Evolutionary conservation across 768 basidiomycete species (phyloP), one percentile per base, ranked within the genome.

Genomic region (Steccherinum ochraceum): DNA sequence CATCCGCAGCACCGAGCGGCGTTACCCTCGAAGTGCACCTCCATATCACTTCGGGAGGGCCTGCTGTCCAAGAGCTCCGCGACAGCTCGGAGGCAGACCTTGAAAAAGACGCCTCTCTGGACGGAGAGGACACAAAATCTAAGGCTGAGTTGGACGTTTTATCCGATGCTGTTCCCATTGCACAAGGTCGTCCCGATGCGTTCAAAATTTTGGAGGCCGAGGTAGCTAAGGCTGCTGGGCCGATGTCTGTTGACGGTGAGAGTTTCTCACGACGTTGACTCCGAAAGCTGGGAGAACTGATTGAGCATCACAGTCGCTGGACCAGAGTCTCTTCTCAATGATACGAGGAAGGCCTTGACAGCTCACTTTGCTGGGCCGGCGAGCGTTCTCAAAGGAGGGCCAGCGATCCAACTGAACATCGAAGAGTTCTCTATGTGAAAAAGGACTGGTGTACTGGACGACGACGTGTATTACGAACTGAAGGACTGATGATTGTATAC

Each of bases 171-270:
- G 7, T 35, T 16, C 7, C 16, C 16, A 35, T 35, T 16, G 16
- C 30, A 16, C 7, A 35, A 7, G 30, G 30, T 7, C 30, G 30
- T 7, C 30, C 30, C 16, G 30, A 35, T 16, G 30, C 16, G 7
- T 35, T 35, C 30, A 35, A 27, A 12, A 51, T 68, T 30, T 53
- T 68, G 24, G 55, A 61, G 24, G 57, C 59, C 16, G 61, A 61
- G 49, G 49, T 68, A 12, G 27, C 39, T 11, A 42, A 45, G 10
- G 56, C 62, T 13, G 49, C 26, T 18, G 64, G 64, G 5, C 58
- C 62, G 1, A 61, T 68, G 12, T 64, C 66, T 12, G 64, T 68
- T 5, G 62, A 68, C 52, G 62, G 66, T 67, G 27, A 49, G 59
- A 53, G 26, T 43, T 21, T n/a, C 46, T 24, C 35, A 39, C 35